Percentiles rank a stretch among this genome's conserved stretches.
Conservation (phyloP, 768 basidiomycete species). For the Hydnomerulius pinastri region DNA sequence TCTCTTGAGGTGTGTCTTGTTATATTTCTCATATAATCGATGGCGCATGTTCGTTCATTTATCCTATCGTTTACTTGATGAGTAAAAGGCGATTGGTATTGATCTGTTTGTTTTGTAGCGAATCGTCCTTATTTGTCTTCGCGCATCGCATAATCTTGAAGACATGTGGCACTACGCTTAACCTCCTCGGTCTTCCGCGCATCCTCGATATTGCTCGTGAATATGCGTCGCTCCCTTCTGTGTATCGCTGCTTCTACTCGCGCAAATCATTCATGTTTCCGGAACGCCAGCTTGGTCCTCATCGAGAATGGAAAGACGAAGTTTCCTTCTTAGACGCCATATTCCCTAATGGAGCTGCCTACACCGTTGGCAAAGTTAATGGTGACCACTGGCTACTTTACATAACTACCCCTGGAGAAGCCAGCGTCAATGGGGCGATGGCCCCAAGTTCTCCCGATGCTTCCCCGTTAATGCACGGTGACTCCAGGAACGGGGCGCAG, state of each 20-base stretch:
- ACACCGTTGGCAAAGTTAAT: conserved; percentile 97
- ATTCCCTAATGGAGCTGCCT: conserved; percentile 87
- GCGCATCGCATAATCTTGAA: conserved; percentile 97
- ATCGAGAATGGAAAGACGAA: conserved; percentile 92
- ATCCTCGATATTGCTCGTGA: conserved; percentile 90
- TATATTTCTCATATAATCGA: neutral
- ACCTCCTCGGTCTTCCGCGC: conserved; percentile 90
- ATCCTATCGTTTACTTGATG: conserved; percentile 5
- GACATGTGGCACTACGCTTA: conserved; percentile 98
- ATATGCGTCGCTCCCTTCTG: conserved; percentile 63
- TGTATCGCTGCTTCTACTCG: conserved; percentile 95
- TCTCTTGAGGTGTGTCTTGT: conserved; percentile 75
- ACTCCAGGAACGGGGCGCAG: conserved; percentile 11
- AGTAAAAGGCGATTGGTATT: conserved; percentile 7
- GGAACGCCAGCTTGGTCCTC: conserved; percentile 90
- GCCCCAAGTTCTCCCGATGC: conserved; percentile 19
- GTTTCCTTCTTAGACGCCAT: conserved; percentile 89
- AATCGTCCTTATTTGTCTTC: conserved; percentile 95
- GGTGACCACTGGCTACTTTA: conserved; percentile 99
- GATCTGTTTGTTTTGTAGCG: conserved; percentile 52
- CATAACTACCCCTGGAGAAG: conserved; percentile 64
- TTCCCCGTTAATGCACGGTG: conserved; percentile 15
- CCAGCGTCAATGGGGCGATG: conserved; percentile 21
- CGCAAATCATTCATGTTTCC: conserved; percentile 99
- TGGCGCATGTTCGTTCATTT: neutral